Percentiles rank a stretch among this genome's conserved stretches.
Conservation (phyloP, 495 filamentous ascomycete species). For the Talaromyces nanjingensis region DNA sequence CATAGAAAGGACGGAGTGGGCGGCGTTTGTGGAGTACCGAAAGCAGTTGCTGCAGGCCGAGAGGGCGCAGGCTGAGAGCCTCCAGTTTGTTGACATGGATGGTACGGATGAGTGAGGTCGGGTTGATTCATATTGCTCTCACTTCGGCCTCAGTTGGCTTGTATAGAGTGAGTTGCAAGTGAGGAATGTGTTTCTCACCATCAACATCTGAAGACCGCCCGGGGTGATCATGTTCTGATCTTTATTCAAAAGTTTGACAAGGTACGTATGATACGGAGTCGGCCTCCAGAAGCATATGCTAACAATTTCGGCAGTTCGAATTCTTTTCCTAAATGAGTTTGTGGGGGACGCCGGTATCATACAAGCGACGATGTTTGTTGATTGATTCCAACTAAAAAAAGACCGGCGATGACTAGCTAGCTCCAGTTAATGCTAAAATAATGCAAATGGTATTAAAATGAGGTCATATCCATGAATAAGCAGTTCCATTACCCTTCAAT, state of each 20-base stretch:
- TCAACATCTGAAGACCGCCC: not conserved
- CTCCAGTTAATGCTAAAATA: not conserved
- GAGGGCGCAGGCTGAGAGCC: not conserved
- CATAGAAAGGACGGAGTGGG: not conserved
- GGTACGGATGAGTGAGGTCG: not conserved
- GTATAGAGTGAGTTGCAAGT: not conserved
- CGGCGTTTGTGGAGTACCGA: not conserved
- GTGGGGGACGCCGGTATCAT: not conserved
- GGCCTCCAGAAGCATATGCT: not conserved
- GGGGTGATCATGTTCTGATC: not conserved
- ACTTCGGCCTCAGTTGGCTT: not conserved
- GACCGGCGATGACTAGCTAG: not conserved
- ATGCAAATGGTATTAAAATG: not conserved
- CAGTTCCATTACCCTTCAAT: not conserved
- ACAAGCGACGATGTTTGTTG: not conserved
- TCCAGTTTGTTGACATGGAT: not conserved
- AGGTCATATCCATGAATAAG: not conserved
- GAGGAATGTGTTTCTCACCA: not conserved
- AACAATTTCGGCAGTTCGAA: not conserved
- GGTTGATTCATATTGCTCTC: not conserved
- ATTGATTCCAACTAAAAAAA: not conserved
- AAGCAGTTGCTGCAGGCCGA: not conserved
- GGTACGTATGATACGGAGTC: not conserved
- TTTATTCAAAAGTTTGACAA: not conserved
- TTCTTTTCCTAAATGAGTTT: not conserved